Percentiles rank a stretch among this genome's conserved stretches.
Evolutionary conservation across 495 filamentous ascomycete genomes (phyloP).

Genomic region (Polyplosphaeria fusca): DNA sequence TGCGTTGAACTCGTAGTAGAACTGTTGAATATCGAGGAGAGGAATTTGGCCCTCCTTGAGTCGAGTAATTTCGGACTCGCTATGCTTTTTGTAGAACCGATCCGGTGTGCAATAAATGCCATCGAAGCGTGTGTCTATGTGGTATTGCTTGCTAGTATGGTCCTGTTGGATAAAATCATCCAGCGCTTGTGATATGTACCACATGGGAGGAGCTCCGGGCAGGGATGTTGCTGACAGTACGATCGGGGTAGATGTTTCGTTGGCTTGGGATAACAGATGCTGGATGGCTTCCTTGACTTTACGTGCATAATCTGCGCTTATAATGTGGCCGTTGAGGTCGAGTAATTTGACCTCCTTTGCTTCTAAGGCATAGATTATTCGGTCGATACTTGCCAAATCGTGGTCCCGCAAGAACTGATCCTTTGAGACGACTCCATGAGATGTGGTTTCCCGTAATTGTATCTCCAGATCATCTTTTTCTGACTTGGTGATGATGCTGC

Average conservation of each 20-base stretch:
- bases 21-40: slow-evolving; percentile 5
- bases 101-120: slow-evolving; percentile 9
- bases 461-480: slow-evolving; percentile 1
- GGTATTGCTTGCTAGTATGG: neutral
- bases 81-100: neutral
- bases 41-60: slow-evolving; percentile 9
- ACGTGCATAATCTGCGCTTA: neutral
- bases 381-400: slow-evolving; percentile 18
- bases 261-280: neutral
- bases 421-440: slow-evolving; percentile 4
- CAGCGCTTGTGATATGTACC: slow-evolving; percentile 4
- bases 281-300: neutral
- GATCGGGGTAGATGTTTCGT: neutral
- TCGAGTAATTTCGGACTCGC: slow-evolving; percentile 8
- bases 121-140: neutral
- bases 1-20: slow-evolving; percentile 2
- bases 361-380: neutral
- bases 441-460: neutral
- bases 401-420: slow-evolving; percentile 7
- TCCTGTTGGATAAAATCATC: neutral
- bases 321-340: slow-evolving; percentile 1
- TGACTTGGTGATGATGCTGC: slow-evolving; percentile 12
- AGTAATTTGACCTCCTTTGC: neutral
- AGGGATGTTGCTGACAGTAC: neutral
- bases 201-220: slow-evolving; percentile 7